Percentiles rank a stretch among this genome's conserved stretches.
These are phyloP conservation scores for Albifimbria verrucaria DNA, from an alignment of 2,329 filamentous ascomycete species.

Conservation along the genomic window DNA sequence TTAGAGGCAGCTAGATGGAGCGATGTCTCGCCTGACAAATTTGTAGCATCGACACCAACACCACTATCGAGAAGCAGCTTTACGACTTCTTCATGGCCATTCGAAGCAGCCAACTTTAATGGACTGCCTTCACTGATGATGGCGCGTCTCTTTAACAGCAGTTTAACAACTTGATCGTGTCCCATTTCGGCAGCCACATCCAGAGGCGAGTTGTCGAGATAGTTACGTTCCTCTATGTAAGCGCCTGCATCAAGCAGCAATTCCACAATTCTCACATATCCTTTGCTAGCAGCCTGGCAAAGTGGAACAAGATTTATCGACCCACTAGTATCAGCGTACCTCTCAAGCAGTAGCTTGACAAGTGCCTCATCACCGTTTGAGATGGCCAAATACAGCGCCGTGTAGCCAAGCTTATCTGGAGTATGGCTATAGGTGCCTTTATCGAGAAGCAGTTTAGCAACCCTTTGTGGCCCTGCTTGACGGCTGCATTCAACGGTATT, in stretches of 20 bases:
- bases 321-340: background rate
- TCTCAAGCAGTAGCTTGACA: background rate
- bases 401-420: background rate
- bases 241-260: background rate
- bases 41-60: background rate
- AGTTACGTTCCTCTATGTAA: background rate
- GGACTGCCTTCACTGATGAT: background rate
- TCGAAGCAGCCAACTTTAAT: background rate
- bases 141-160: background rate
- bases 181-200: too few relatives aligned
- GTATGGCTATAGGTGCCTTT: background rate
- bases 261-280: background rate
- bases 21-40: background rate
- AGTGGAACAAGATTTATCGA: background rate
- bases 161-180: background rate
- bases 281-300: background rate
- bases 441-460: background rate
- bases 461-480: background rate
- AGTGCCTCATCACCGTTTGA: background rate
- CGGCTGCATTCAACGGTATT: background rate
- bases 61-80: background rate
- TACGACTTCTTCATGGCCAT: background rate
- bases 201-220: background rate
- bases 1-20: background rate
- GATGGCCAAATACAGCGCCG: background rate